A percentile compares a stretch with the other conserved stretches of the same genome.
phyloP scores from a whole-genome alignment of 768 basidiomycete species.

The Phaeotremella skinneri region DNA sequence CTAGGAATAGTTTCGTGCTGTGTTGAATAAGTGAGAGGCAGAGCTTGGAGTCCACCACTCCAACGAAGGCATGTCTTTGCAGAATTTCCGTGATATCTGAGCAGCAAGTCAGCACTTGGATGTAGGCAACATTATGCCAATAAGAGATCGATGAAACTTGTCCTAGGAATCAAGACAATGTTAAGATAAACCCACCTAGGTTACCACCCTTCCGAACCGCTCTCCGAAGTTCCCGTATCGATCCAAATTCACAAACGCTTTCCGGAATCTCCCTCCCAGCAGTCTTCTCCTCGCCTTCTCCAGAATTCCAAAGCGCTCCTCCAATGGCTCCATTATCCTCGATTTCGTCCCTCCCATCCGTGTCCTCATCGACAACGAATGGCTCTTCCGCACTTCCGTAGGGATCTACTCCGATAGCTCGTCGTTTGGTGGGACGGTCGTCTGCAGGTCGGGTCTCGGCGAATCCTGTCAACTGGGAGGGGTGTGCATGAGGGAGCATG shows the following conservation, averaged over 20 bases:
- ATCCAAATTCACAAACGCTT: slow-evolving; percentile 73
- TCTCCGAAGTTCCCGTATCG: slow-evolving; percentile 66
- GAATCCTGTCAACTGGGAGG: slow-evolving; percentile 52
- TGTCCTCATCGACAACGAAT: slow-evolving; percentile 61
- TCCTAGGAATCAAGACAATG: background rate
- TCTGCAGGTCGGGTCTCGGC: slow-evolving; percentile 11
- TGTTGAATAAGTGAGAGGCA: slow-evolving; percentile 82
- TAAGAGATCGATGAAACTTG: too few species aligned
- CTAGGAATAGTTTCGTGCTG: slow-evolving; percentile 80
- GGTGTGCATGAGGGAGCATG: slow-evolving; percentile 75
- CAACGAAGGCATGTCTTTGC: slow-evolving; percentile 84
- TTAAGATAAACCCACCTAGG: slow-evolving; percentile 58
- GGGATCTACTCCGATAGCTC: slow-evolving; percentile 15
- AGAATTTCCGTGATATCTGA: slow-evolving; percentile 79
- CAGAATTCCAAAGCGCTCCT: slow-evolving; percentile 9
- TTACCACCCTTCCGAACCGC: slow-evolving; percentile 64
- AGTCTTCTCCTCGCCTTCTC: slow-evolving; percentile 5
- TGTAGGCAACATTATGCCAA: background rate
- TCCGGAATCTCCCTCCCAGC: slow-evolving; percentile 58
- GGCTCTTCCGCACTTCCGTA: slow-evolving; percentile 26
- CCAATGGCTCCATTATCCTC: slow-evolving; percentile 53
- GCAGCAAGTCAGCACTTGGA: slow-evolving; percentile 1
- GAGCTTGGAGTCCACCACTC: slow-evolving; percentile 73
- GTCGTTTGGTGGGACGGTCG: slow-evolving; percentile 22
- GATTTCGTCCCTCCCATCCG: slow-evolving; percentile 27